Conservation (phyloP, 164 flowering plant species). For the Piper betle region DNA sequence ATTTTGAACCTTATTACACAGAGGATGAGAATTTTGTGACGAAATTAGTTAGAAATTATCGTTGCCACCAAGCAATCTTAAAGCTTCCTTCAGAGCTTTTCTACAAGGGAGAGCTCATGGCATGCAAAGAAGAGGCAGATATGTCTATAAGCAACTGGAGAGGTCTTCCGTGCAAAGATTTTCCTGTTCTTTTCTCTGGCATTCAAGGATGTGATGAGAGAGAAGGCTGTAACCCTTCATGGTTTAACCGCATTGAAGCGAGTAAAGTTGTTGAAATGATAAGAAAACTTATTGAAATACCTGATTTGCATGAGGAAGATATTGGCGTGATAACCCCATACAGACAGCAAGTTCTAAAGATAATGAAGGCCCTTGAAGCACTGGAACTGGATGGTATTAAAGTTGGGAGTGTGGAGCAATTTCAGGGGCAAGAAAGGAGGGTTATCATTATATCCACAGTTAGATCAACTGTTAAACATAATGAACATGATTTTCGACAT, state of each 20-base stretch:
- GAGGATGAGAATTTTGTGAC: conserved; percentile 53
- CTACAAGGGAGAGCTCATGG: conserved; percentile 61
- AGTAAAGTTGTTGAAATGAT: conserved; percentile 78
- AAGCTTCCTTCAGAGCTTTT: conserved; percentile 71
- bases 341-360: conserved; percentile 72
- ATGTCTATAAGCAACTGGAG: conserved; percentile 13
- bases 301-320: conserved; percentile 32
- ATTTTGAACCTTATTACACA: conserved; percentile 27
- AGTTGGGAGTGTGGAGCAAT: conserved; percentile 97
- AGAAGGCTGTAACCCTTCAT: conserved; percentile 92
- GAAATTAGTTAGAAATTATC: conserved; percentile 66
- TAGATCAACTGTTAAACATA: conserved; percentile 77
- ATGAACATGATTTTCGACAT: conserved; percentile 57
- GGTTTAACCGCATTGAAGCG: conserved; percentile 91
- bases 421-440: conserved; percentile 85
- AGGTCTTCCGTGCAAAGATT: conserved; percentile 49
- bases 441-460: conserved; percentile 89
- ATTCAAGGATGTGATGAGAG: conserved; percentile 94
- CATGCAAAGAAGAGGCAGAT: conserved; percentile 42
- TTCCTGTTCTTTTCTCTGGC: conserved; percentile 72
- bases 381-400: conserved; percentile 36
- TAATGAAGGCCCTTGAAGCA: conserved; percentile 51
- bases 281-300: conserved; percentile 21
- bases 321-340: conserved; percentile 95
- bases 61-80: conserved; percentile 68